Evolutionary conservation across 768 basidiomycete genomes (phyloP), one percentile per base, ranked within the genome.

Genomic region (Cyclocybe cylindracea): DNA sequence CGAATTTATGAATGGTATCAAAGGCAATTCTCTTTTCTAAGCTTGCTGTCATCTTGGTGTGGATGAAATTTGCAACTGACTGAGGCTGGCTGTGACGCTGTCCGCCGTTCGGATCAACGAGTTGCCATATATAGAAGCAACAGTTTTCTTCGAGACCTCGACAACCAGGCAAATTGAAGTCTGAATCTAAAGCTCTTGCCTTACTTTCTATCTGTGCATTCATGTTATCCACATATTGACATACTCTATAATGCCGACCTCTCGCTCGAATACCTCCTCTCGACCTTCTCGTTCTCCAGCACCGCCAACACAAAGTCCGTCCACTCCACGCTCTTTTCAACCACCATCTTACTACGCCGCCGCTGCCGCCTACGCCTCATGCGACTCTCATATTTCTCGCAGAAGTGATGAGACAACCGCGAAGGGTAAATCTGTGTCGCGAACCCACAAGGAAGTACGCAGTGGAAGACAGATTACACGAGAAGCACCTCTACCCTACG

Each of bases 311-410:
- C 69, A 44, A 41, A 67, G 43, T 32, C 53, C 59, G 2, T 61
- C 67, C 0, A 59, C 64, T 5, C 70, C 73, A 2, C 72, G 68
- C 9, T 66, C 69, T 1, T 84, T 79, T 58, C 61, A 80, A 14
- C 82, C 82, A 10, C 81, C 82, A 0, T 76, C 83, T 38, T 75
- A 83, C 54, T 83, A 81, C 60, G 82, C 80, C 5, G 77, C 75
- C 13, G 82, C 78, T 1, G 80, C 75, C 2, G 79, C 78, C 1
- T 59, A 66, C 11, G 50, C 54, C 16, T 52, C 61, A 19, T 39
- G 48, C 24, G 61, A 57, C 29, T 50, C 48, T 47, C 7, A 29
- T 36, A 39, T 16, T 13, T 31, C 34, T 18, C 31, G 48, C 51
- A 48, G 33, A 24, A 19, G 24, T 10, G 42, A 46, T 34, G 19